Evolutionary conservation across 163 green algal species (phyloP), one percentile per base, ranked within the genome.

Genomic region (Trebouxiophyceae sp.): DNA sequence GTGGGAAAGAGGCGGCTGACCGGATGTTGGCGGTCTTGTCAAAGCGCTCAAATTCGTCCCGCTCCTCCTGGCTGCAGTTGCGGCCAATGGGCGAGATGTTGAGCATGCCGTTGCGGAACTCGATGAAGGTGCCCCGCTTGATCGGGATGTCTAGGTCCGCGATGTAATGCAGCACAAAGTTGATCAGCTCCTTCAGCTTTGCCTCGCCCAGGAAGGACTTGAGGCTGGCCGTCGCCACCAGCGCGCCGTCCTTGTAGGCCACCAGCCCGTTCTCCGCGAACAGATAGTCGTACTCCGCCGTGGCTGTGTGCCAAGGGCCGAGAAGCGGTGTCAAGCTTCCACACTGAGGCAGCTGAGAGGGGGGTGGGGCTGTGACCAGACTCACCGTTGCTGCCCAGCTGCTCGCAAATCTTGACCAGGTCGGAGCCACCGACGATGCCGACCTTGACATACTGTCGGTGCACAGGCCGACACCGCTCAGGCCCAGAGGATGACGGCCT

Each of bases 71-170:
- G 77, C 78, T 95, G 86, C 95, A 99, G 76, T 99, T 98, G 34
- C 95, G 79, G 31, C 95, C 94, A 57, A 99, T 96, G 50, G 94
- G 94, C 0, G 81, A 95, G 3, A 99, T 89, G 66, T 99, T 99
- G 28, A 99, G 71, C 95, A 99, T 99, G 62, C 95, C 95, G 50
- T 93, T 96, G 29, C 95, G 82, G 77, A 99, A 99, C 84, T 99
- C 95, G 6, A 99, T 89, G 65, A 99, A 99, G 2, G 95, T 99
- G 64, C 95, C 95, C 26, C 93, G 81, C 81, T 99, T 99, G 74
- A 98, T 84, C 20, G 95, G 95, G 69, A 99, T 97, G 75, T 98
- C 89, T 47, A 99, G 83, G 68, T 98, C 91, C 4, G 94, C 88
- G 54, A 99, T 85, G 76, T 96, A 96, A 61, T 94, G 79, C 57